Evolutionary conservation across 108 stramenopile genomes (phyloP), one percentile per base, ranked within the genome.

Genomic region (Skeletonema menzelii): DNA sequence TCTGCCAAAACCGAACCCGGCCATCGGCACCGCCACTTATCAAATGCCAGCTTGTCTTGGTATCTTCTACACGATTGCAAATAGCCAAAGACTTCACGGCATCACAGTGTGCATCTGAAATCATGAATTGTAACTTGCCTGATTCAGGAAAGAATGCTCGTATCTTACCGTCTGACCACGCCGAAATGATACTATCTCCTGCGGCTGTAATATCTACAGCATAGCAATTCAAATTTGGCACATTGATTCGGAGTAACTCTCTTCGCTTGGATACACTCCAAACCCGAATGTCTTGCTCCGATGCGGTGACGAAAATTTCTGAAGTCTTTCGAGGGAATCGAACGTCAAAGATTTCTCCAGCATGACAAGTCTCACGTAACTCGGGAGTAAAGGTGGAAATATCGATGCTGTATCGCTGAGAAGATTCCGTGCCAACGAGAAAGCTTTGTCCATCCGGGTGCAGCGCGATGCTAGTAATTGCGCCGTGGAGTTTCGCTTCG

Each of bases 91-190:
- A 89, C 8, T 89, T 91, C 31, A 92, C 90, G 32, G 82, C 91
- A 46, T 91, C 90, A 66, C 82, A 74, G 57, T 84, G 84, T 13
- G 82, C 85, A 70, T 96, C 90, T 28, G 80, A 80, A 44, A 96
- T 95, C 63, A 95, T 88, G 72, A 94, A 96, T 46, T 88, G 81
- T 42, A 95, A 69, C 76, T 89, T 87, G 38, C 95, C 95, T 63
- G 77, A 86, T 70, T 95, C 94, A 27, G 95, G 95, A 40, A 77
- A 83, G 66, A 96, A 95, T 53, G 92, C 91, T 28, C 95, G 88
- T n/a, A 96, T 89, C 72, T 91, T 92, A 62, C 95, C 95, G 65
- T 96, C 95, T 20, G 88, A 82, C 95, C 95, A 96, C 22, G 91
- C 95, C 4, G 85, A 83, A 20, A 95, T 66, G 60, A 96, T 94